Conservation (phyloP, 1,139 yeast genomes). For the Blastobotrys apis region DNA sequence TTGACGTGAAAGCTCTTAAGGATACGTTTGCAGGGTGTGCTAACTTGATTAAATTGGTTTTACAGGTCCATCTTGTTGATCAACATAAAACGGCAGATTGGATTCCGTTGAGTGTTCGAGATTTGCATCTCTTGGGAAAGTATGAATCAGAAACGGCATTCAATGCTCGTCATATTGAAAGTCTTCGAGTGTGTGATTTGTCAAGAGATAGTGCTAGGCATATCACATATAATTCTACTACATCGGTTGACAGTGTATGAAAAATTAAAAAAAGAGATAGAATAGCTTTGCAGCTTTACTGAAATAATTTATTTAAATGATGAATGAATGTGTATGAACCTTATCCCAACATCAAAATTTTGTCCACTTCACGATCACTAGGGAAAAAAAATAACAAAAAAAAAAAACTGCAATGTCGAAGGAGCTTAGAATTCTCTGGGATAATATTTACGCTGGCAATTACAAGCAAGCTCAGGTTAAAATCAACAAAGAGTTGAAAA, state of each 20-base stretch:
- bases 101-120: conserved; percentile 9
- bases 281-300: no score
- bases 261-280: not conserved
- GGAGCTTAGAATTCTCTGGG: conserved; percentile 31
- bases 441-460: conserved; percentile 52
- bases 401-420: conserved; percentile 12
- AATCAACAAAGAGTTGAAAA: conserved; percentile 47
- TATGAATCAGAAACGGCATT: conserved; percentile 5
- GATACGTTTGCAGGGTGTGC: conserved; percentile 12
- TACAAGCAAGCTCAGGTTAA: conserved; percentile 50
- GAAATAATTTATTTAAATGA: no score
- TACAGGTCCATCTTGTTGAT: conserved; percentile 10
- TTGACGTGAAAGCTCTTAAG: conserved; percentile 7
- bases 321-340: no score
- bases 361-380: not conserved
- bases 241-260: conserved; percentile 1
- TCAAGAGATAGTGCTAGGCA: conserved; percentile 1
- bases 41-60: conserved; percentile 7
- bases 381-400: not conserved
- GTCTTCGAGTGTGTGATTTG: conserved; percentile 1
- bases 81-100: conserved; percentile 7
- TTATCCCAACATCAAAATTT: no score
- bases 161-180: conserved; percentile 5
- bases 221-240: not conserved
- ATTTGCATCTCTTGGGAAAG: conserved; percentile 6